Evolutionary conservation across 495 filamentous ascomycete species (phyloP), one percentile per base, ranked within the genome.

Genomic region (Aspergillus ellipticus): DNA sequence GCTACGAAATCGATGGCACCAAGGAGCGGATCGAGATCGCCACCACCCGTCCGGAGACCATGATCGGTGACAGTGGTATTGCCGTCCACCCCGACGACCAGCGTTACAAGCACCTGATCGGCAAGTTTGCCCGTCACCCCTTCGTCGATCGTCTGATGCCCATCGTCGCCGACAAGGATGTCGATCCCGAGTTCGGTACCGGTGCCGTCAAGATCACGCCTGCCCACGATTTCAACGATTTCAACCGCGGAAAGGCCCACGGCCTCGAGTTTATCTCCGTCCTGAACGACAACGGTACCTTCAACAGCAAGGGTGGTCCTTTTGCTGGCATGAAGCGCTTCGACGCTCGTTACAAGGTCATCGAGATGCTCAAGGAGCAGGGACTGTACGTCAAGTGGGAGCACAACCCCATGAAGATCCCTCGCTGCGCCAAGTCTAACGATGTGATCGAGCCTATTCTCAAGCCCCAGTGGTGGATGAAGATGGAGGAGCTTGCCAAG

Each of bases 391-490:
- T 89, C 16, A 89, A 89, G 68, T 87, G 87, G 78, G 85, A 87
- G 74, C 70, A 86, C 68, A 90, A 92, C 68, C 74, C 83, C 22
- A 93, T 92, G 89, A 84, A 82, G 67, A 83, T 93, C n/a, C 89
- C 87, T 1, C 71, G 86, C 6, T 93, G 88, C 63, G 64, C 73
- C 35, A 86, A 85, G 73, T 85, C 82, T n/a, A 89, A 86, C 67
- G 89, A 93, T 71, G 78, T 92, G 16, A 88, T 93, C 52, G 89
- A 93, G 66, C 89, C 88, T 1, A 72, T 89, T 28, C 78, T 91
- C 66, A 91, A 89, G 70, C 88, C 88, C 2, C 89, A 92, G 66
- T 88, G 84, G 85, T 88, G 85, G 85, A 85, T 88, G 78, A 79
- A 76, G 57, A 88, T 87, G 85, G 69, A 83, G 60, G 72, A 64